Conservation (phyloP, 352 stramenopile genomes). For the Pythium monospermum region DNA sequence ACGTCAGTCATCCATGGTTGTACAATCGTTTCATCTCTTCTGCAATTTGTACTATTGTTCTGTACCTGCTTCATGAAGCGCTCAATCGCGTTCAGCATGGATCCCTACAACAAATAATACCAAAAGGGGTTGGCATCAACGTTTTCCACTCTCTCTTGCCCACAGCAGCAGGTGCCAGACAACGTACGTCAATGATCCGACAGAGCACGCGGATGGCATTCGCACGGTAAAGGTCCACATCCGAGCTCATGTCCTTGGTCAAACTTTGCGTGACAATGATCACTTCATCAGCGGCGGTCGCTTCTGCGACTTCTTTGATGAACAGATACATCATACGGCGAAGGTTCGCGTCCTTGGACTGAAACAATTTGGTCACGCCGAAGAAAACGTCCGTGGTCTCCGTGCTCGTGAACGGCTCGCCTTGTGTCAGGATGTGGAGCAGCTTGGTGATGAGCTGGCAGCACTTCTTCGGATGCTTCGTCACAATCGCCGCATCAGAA, state of each 20-base stretch:
- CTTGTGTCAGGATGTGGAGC: slow-evolving; percentile 97
- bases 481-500: slow-evolving; percentile 96
- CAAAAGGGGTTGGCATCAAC: neutral
- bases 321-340: slow-evolving; percentile 99
- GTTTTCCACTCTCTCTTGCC: neutral
- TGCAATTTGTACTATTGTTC: too few relatives aligned
- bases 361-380: slow-evolving; percentile 99
- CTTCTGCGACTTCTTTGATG: slow-evolving; percentile 97
- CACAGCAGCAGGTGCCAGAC: neutral
- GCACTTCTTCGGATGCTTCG: slow-evolving; percentile 96
- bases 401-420: slow-evolving; percentile 93
- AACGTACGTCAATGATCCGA: slow-evolving; percentile 89
- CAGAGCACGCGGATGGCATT: slow-evolving; percentile 99
- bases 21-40: too few relatives aligned
- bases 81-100: slow-evolving; percentile 90
- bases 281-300: slow-evolving; percentile 90
- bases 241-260: slow-evolving; percentile 99
- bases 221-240: slow-evolving; percentile 96
- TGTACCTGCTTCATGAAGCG: slow-evolving; percentile 96
- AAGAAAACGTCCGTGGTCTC: slow-evolving; percentile 99
- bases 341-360: slow-evolving; percentile 96
- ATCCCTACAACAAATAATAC: slow-evolving; percentile 39
- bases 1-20: too few relatives aligned
- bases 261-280: slow-evolving; percentile 99
- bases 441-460: slow-evolving; percentile 99